Base-by-base conservation (phyloP, 495 filamentous ascomycete genomes). In the Daldinia concentrica region DNA sequence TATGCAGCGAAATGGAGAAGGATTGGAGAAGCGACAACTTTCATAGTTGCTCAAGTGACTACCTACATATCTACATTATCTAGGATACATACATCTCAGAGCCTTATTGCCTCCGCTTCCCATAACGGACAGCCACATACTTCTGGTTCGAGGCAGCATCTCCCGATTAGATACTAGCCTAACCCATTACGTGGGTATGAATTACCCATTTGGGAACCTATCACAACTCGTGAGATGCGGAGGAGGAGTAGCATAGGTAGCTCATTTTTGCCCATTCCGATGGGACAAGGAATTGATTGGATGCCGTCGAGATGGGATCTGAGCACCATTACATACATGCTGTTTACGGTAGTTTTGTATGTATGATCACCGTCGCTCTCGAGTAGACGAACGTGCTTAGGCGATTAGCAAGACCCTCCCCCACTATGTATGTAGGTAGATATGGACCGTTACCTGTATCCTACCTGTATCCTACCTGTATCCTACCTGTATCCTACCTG, bases 261-360 rank as follows among this genome's bases (percentile, higher is more conserved):
- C 58, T 37, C 51, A 52, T 66, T 66, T 45, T 62, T 27, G 57
- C 43, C 32, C 71, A 58, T 54, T 61, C 45, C 51, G 66, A 58
- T 22, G 19, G 64, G 66, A 68, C 61, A 55, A 62, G 57, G 58
- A 66, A 61, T 60, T 73, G 71, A 73, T 73, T 73, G 71, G 71
- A 73, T 73, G 71, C 71, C 71, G 52, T 52, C 52, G 52, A 73
- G 71, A 69, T 69, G 71, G 71, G 62, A 69, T 73, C 69, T 66
- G 52, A 62, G 58, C 71, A 69, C 58, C 66, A 69, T 59, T 65
- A 66, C 52, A 62, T 69, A 32, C 58, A 65, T 66, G 34, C 58
- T 58, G 58, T 32, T 37, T 65, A 63, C 66, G 41, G 65, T 61
- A 72, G 50, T 62, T 65, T 64, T 43, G 54, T 41, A 65, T 67